Conservation (phyloP, 352 stramenopile species). For the Phytopythium delawarense region DNA sequence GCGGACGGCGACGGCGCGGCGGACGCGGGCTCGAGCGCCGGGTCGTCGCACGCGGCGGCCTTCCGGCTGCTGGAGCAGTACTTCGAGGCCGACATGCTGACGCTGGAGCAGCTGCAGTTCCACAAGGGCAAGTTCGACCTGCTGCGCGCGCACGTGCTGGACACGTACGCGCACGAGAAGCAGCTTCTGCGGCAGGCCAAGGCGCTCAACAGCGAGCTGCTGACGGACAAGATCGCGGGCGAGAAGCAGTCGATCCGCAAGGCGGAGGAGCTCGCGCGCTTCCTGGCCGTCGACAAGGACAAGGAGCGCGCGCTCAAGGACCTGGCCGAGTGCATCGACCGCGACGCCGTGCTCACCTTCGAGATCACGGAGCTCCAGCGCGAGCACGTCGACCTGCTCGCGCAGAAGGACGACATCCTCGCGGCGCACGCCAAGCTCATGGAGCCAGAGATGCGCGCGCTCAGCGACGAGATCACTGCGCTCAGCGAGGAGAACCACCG, state of each 20-base stretch:
- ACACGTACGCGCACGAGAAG: constrained; percentile 83
- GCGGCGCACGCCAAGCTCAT: constrained; percentile 78
- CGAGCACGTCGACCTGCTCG: constrained; percentile 67
- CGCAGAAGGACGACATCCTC: constrained; percentile 71
- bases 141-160: constrained; percentile 63
- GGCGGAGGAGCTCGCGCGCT: constrained; percentile 68
- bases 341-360: constrained; percentile 81
- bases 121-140: constrained; percentile 80
- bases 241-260: constrained; percentile 87
- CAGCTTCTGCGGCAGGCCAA: constrained; percentile 77
- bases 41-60: constrained; percentile 57
- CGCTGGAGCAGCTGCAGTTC: constrained; percentile 69
- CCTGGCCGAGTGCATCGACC: constrained; percentile 67
- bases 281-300: constrained; percentile 72
- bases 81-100: constrained; percentile 82
- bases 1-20: constrained; percentile 15
- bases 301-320: constrained; percentile 79
- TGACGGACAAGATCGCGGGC: constrained; percentile 82
- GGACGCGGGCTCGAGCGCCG: constrained; percentile 14
- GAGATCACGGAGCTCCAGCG: constrained; percentile 86
- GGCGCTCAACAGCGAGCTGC: constrained; percentile 76
- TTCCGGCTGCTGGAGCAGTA: constrained; percentile 82
- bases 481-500: constrained; percentile 68
- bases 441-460: constrained; percentile 76
- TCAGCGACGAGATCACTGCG: constrained; percentile 59